Evolutionary conservation across 495 filamentous ascomycete species (phyloP).

Genomic region (Xylaria scruposa): DNA sequence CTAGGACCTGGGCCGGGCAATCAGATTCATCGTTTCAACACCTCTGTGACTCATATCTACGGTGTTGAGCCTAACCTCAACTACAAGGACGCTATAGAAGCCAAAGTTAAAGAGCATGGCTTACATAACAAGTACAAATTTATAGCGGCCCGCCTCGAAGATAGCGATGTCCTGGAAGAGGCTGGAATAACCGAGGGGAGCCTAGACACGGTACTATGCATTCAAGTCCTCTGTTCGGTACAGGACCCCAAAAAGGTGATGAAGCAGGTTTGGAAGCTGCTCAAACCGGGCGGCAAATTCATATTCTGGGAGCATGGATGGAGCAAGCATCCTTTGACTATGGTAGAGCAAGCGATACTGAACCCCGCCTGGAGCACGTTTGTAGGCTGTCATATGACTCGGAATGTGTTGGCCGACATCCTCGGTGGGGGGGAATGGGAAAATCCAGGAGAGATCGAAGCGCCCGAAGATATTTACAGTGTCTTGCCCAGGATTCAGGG

Average conservation of each 20-base stretch:
- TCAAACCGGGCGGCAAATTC: background rate
- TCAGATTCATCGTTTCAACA: background rate
- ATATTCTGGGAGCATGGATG: background rate
- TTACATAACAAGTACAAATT: background rate
- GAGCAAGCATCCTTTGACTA: background rate
- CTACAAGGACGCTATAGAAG: background rate
- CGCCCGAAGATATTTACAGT: background rate
- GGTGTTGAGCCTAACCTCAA: background rate
- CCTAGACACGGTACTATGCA: background rate
- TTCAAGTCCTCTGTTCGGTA: background rate
- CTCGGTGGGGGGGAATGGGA: background rate
- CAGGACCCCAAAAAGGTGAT: background rate
- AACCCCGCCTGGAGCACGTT: background rate
- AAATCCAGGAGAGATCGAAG: background rate
- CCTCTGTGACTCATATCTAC: background rate
- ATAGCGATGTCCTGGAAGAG: background rate
- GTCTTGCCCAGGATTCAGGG: background rate
- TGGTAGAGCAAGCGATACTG: background rate
- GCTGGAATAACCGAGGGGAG: background rate
- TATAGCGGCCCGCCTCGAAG: background rate
- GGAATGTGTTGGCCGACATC: background rate
- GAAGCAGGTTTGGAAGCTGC: background rate
- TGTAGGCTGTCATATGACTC: background rate
- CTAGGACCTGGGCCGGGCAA: background rate
- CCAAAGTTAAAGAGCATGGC: background rate